A percentile compares a stretch with the other conserved stretches of the same genome.
phyloP scores from a whole-genome alignment of 2,329 filamentous ascomycete genomes.

The Aureobasidium mangrovei region DNA sequence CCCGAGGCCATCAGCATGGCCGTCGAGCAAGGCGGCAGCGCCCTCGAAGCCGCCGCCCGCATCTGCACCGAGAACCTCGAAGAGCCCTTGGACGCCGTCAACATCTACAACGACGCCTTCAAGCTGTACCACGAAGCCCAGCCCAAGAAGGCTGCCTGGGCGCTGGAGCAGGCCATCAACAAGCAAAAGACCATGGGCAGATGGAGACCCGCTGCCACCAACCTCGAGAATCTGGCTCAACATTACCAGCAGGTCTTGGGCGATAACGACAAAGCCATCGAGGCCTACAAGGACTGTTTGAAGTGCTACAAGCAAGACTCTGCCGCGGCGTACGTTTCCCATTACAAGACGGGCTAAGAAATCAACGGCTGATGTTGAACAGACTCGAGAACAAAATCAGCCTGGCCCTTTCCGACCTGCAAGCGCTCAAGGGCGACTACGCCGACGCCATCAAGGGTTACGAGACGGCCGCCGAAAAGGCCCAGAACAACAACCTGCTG shows the following conservation, averaged over 20 bases:
- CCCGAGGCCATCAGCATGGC: neutral
- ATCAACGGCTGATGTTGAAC: neutral
- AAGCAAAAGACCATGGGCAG: conserved; percentile 87
- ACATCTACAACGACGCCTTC: conserved; percentile 81
- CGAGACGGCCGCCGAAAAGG: conserved; percentile 68
- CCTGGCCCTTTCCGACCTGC: conserved; percentile 83
- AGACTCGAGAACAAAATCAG: conserved; percentile 88
- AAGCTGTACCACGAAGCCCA: conserved; percentile 86
- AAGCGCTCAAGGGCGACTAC: conserved; percentile 75
- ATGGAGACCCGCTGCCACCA: conserved; percentile 79
- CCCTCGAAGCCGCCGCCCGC: conserved; percentile 75
- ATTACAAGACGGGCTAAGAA: neutral
- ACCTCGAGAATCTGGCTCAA: conserved; percentile 83
- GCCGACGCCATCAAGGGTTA: conserved; percentile 72
- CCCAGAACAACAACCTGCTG: conserved; percentile 85
- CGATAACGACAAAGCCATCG: conserved; percentile 68
- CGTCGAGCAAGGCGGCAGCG: conserved; percentile 65
- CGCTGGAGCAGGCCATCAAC: conserved; percentile 68
- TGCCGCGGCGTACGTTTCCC: conserved; percentile 60
- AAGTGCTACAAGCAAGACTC: conserved; percentile 85
- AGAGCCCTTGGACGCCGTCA: conserved; percentile 86
- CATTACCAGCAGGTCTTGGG: conserved; percentile 74
- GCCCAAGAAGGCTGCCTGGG: conserved; percentile 72
- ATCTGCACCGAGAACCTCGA: conserved; percentile 75
- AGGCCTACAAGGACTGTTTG: conserved; percentile 64